Percentiles rank a stretch among this genome's conserved stretches.
Evolutionary conservation across 2,329 filamentous ascomycete species (phyloP).

Genomic region (Aspergillus cejpii): DNA sequence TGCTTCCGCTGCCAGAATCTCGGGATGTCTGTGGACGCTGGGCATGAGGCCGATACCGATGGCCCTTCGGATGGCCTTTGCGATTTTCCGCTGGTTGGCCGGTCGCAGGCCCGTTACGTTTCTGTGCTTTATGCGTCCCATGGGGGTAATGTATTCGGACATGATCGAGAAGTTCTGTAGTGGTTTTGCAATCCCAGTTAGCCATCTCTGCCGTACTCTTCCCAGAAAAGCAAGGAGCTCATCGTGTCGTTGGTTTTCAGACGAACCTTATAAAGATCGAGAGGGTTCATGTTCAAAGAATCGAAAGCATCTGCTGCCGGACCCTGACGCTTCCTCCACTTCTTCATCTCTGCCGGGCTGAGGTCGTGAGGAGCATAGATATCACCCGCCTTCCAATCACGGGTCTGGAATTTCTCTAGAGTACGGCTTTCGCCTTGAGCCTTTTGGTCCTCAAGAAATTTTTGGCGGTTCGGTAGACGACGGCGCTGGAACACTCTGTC

Average conservation of each 20-base stretch:
- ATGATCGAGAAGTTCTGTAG: slow-evolving; percentile 83
- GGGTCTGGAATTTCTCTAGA: slow-evolving; percentile 45
- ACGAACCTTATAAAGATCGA: slow-evolving; percentile 78
- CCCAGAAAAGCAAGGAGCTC: background rate
- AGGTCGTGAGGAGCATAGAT: slow-evolving; percentile 89
- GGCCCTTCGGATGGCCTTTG: slow-evolving; percentile 82
- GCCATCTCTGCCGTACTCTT: slow-evolving; percentile 1
- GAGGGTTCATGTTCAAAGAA: slow-evolving; percentile 67
- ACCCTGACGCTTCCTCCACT: slow-evolving; percentile 60
- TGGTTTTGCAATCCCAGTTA: slow-evolving; percentile 2
- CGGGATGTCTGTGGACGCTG: slow-evolving; percentile 81
- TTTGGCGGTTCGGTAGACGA: slow-evolving; percentile 27
- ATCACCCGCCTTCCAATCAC: slow-evolving; percentile 70
- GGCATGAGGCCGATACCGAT: slow-evolving; percentile 90
- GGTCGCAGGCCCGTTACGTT: slow-evolving; percentile 70
- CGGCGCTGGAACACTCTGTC: slow-evolving; percentile 21
- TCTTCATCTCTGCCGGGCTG: slow-evolving; percentile 66
- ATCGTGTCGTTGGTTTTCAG: background rate
- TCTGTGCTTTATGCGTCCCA: slow-evolving; percentile 77
- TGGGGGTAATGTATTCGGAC: slow-evolving; percentile 76
- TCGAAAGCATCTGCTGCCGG: slow-evolving; percentile 68
- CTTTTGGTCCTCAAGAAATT: slow-evolving; percentile 34
- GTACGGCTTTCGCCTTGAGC: slow-evolving; percentile 32
- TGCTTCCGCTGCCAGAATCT: slow-evolving; percentile 53
- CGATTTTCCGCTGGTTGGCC: slow-evolving; percentile 86